Percentiles rank a stretch among this genome's conserved stretches.
These are phyloP conservation scores for Solanum megistacrolobum DNA, from an alignment of 257 asterid species.

Conservation along the genomic window DNA sequence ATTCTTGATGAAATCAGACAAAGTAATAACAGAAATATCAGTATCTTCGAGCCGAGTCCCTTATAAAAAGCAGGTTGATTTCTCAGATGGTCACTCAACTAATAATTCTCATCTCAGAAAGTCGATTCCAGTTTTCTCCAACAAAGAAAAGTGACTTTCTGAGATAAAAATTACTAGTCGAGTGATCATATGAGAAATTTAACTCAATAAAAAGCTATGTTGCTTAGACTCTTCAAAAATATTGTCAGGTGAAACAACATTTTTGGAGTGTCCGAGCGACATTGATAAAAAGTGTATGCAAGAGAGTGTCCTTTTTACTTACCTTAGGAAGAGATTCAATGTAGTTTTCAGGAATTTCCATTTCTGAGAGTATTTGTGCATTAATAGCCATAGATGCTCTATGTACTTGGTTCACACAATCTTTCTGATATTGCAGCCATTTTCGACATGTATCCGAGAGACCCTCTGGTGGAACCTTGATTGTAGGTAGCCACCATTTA, in stretches of 20 bases:
- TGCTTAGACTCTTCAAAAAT: not conserved
- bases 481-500: constrained; percentile 89
- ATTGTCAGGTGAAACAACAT: not conserved
- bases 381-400: constrained; percentile 90
- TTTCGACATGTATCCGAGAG: constrained; percentile 50
- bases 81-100: not conserved
- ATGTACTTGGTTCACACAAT: constrained; percentile 65
- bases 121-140: not conserved
- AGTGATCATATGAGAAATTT: no score
- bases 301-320: not conserved
- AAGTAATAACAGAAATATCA: not conserved
- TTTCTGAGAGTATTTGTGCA: constrained; percentile 71
- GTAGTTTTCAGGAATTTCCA: constrained; percentile 86
- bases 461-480: constrained; percentile 69
- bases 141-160: not conserved
- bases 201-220: not conserved
- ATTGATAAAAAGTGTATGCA: not conserved
- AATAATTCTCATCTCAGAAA: not conserved
- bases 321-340: constrained; percentile 89
- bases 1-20: constrained; percentile 28
- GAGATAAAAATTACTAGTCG: not conserved
- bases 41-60: not conserved
- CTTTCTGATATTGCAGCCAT: constrained; percentile 57
- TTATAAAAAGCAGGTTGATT: fast-evolving
- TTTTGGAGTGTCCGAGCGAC: not conserved